phyloP scores from a whole-genome alignment of 257 asterid genomes.

The Craterostigma plantagineum region DNA sequence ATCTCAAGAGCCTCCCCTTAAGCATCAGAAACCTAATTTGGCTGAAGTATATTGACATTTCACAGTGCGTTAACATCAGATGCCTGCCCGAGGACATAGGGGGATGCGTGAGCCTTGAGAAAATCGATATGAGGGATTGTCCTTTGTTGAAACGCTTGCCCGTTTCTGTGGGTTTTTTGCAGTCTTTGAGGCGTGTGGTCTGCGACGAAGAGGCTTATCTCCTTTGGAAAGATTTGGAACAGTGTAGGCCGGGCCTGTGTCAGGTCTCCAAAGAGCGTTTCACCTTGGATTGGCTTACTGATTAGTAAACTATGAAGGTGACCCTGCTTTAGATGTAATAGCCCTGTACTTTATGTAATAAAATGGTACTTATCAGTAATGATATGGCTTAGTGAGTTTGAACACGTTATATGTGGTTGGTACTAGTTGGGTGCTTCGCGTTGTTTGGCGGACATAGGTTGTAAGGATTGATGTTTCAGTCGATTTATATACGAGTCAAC shows the following conservation, averaged over 20 bases:
- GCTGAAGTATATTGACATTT: slow-evolving; percentile 52
- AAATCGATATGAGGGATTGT: slow-evolving; percentile 88
- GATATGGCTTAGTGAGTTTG: too few species aligned
- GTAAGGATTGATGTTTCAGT: too few species aligned
- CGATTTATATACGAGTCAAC: too few species aligned
- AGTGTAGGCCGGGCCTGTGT: slow-evolving; percentile 28
- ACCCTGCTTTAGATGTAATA: too few species aligned
- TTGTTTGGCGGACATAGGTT: too few species aligned
- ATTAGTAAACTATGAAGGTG: slow-evolving; percentile 11
- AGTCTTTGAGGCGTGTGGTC: slow-evolving; percentile 32
- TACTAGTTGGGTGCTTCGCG: too few species aligned
- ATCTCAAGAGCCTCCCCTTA: slow-evolving; percentile 31
- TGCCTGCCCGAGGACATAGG: slow-evolving; percentile 58
- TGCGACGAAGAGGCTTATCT: slow-evolving; percentile 61
- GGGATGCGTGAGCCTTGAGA: slow-evolving; percentile 50
- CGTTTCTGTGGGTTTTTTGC: slow-evolving; percentile 18
- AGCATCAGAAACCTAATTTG: slow-evolving; percentile 32
- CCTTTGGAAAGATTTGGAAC: slow-evolving; percentile 50
- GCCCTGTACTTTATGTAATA: too few species aligned
- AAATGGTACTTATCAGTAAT: too few species aligned
- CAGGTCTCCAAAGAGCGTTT: slow-evolving; percentile 67
- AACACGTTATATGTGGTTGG: too few species aligned
- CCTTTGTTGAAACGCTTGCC: slow-evolving; percentile 42
- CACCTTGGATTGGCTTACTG: slow-evolving; percentile 66
- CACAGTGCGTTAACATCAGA: slow-evolving; percentile 54